Evolutionary conservation across 768 basidiomycete species (phyloP).

Genomic region (Lenzites betulinus): DNA sequence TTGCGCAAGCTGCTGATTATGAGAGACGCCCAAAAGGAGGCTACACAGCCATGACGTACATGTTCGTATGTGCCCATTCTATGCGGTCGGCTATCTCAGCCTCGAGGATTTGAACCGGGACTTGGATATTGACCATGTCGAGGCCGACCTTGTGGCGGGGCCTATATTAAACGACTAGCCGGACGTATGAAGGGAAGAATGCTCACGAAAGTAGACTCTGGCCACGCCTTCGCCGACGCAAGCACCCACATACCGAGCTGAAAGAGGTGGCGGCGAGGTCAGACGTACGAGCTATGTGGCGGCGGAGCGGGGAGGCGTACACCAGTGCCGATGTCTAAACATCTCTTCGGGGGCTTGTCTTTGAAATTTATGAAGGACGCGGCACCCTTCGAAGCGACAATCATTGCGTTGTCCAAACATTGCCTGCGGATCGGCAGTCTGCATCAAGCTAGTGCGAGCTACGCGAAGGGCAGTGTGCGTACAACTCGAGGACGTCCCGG

Average conservation of each 20-base stretch:
- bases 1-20: constrained; percentile 58
- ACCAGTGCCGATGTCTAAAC: constrained; percentile 74
- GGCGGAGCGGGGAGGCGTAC: constrained; percentile 43
- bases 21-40: neutral
- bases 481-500: constrained; percentile 68
- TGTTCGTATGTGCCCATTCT: constrained; percentile 76
- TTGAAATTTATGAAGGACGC: constrained; percentile 61
- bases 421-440: neutral
- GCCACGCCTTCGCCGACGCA: constrained; percentile 74
- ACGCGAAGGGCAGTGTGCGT: constrained; percentile 31
- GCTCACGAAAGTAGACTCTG: constrained; percentile 62
- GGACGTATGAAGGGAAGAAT: neutral
- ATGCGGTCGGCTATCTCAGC: constrained; percentile 56
- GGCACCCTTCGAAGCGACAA: constrained; percentile 48
- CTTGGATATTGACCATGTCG: constrained; percentile 76
- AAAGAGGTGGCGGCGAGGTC: constrained; percentile 1
- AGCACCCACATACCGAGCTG: constrained; percentile 73
- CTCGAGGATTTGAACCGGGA: constrained; percentile 55
- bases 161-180: too few relatives aligned
- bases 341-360: constrained; percentile 50
- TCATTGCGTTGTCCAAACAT: constrained; percentile 23
- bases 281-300: neutral
- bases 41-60: constrained; percentile 46
- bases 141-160: constrained; percentile 61
- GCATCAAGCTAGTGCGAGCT: neutral